Evolutionary conservation across 2,329 filamentous ascomycete species (phyloP).

Genomic region (Nigrograna mackinnonii): DNA sequence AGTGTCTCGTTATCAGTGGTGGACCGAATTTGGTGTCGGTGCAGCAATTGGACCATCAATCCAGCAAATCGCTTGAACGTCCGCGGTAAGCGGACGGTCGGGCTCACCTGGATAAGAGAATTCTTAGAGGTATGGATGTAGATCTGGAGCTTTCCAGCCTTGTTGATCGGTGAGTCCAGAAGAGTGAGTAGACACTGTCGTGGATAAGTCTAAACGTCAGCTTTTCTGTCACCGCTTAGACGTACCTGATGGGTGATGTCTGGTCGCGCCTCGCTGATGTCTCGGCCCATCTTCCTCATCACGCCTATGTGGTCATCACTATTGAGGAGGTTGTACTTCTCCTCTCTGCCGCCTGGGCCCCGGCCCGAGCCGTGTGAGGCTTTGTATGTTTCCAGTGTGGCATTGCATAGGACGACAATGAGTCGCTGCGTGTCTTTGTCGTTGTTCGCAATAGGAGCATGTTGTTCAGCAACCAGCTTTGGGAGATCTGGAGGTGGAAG

Average conservation of each 20-base stretch:
- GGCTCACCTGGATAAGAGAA: slow-evolving; percentile 95
- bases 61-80: slow-evolving; percentile 99
- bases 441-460: slow-evolving; percentile 76
- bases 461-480: slow-evolving; percentile 90
- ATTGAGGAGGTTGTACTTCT: slow-evolving; percentile 97
- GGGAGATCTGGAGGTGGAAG: slow-evolving; percentile 89
- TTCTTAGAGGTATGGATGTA: slow-evolving; percentile 98
- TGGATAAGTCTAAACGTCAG: no score
- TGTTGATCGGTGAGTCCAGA: slow-evolving; percentile 97
- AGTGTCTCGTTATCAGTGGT: slow-evolving; percentile 98
- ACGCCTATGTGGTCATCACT: slow-evolving; percentile 99
- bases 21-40: slow-evolving; percentile 92
- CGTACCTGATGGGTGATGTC: slow-evolving; percentile 98
- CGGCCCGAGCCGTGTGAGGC: slow-evolving; percentile 73
- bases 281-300: slow-evolving; percentile 99
- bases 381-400: slow-evolving; percentile 96
- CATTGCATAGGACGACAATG: slow-evolving; percentile 96
- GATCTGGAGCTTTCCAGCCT: slow-evolving; percentile 95
- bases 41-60: slow-evolving; percentile 96
- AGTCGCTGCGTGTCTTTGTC: slow-evolving; percentile 92
- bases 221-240: no score
- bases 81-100: slow-evolving; percentile 94
- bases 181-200: slow-evolving; percentile 90
- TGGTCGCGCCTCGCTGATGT: slow-evolving; percentile 95
- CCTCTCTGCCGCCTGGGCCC: slow-evolving; percentile 71